Conservation (phyloP, 2,329 filamentous ascomycete genomes). For the Aureobasidium sp. region DNA sequence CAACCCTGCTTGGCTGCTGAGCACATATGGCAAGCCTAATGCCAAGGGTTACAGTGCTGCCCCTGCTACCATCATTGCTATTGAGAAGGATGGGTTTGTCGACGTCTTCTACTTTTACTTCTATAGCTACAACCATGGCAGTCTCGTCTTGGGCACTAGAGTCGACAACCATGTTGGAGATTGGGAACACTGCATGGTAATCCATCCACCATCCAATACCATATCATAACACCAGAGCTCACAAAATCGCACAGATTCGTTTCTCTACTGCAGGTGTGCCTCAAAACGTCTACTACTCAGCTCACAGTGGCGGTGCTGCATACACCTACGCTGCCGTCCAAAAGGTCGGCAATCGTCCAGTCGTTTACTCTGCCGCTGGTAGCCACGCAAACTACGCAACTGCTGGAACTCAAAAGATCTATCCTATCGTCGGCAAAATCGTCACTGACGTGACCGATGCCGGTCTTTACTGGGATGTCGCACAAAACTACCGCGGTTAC, state of each 20-base stretch:
- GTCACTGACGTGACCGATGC: conserved; percentile 2
- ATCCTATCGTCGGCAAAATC: neutral
- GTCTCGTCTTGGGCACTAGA: neutral
- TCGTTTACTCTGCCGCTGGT: neutral
- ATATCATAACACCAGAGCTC: no score
- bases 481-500: conserved; percentile 7
- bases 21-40: conserved; percentile 1
- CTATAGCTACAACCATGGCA: conserved; percentile 10
- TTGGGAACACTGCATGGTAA: conserved; percentile 7
- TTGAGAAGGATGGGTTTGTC: neutral
- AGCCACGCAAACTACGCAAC: neutral
- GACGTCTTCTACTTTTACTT: conserved; percentile 11
- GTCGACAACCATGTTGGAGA: conserved; percentile 12
- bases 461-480: neutral
- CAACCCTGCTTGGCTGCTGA: conserved; percentile 4
- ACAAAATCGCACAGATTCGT: neutral
- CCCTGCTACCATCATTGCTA: conserved; percentile 10
- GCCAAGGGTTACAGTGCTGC: conserved; percentile 4
- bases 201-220: neutral
- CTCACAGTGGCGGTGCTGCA: neutral
- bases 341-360: neutral
- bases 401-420: neutral
- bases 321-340: conserved; percentile 8
- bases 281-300: conserved; percentile 1
- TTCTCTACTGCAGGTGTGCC: neutral